Percentiles rank a stretch among this genome's conserved stretches.
phyloP scores from a whole-genome alignment of 768 basidiomycete genomes.

The Suillus lakei region DNA sequence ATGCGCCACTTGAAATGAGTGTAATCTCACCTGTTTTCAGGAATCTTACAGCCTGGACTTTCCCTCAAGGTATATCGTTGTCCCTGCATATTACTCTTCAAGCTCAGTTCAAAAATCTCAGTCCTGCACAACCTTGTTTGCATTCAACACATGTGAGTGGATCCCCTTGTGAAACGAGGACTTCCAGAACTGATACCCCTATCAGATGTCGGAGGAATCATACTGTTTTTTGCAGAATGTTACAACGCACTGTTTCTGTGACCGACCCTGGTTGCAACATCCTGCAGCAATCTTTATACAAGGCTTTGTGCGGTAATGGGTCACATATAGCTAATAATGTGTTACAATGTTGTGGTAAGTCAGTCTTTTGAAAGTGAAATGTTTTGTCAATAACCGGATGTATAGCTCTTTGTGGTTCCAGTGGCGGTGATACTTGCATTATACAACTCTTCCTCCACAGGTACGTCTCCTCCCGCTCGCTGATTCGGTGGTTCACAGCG shows the following conservation, averaged over 20 bases:
- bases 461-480: not conserved
- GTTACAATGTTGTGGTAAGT: not conserved
- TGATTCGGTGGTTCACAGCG: not conserved
- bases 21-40: not conserved
- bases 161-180: too few species aligned
- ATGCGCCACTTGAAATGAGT: not conserved
- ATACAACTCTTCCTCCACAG: not conserved
- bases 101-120: not conserved
- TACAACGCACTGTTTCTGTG: not conserved
- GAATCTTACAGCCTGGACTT: not conserved
- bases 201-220: not conserved
- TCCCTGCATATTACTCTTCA: not conserved
- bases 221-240: not conserved
- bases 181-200: not conserved
- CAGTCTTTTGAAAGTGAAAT: not conserved
- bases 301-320: not conserved
- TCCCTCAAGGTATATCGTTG: not conserved
- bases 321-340: not conserved
- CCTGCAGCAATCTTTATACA: not conserved
- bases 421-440: not conserved
- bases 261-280: not conserved
- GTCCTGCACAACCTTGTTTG: not conserved
- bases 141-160: not conserved
- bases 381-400: not conserved
- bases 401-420: not conserved